These are phyloP conservation scores for Porphyra umbilicalis DNA, from an alignment of 31 red algal species.

Conservation along the genomic window DNA sequence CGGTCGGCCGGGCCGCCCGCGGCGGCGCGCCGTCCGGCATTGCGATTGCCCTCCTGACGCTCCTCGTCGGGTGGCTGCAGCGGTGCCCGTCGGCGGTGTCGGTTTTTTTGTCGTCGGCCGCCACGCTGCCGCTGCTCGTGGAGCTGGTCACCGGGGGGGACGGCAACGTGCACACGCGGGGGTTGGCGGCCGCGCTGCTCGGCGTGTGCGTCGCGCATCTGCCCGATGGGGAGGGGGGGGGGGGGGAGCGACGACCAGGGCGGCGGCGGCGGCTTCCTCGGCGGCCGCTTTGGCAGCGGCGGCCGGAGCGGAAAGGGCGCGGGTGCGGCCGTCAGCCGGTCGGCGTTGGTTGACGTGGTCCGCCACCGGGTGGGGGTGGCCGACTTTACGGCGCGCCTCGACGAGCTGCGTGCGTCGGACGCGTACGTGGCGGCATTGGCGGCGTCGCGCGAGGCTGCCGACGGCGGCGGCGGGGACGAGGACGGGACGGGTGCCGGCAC, in stretches of 20 bases:
- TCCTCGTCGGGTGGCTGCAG: slow-evolving; percentile 70
- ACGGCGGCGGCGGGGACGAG: background rate
- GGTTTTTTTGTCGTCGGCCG: slow-evolving; percentile 65
- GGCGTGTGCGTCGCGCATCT: slow-evolving; percentile 49
- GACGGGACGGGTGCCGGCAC: background rate
- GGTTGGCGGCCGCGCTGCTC: slow-evolving; percentile 71
- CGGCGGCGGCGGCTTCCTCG: slow-evolving; percentile 2
- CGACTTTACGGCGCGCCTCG: slow-evolving; percentile 63
- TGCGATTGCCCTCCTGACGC: slow-evolving; percentile 52
- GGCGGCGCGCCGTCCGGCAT: slow-evolving; percentile 46
- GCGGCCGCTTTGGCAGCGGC: background rate
- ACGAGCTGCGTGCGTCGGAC: slow-evolving; percentile 73
- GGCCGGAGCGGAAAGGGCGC: background rate
- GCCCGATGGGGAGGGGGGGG: slow-evolving; percentile 8
- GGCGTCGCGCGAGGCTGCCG: background rate
- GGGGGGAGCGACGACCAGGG: no score
- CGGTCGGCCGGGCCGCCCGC: slow-evolving; percentile 50
- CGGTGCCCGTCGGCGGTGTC: slow-evolving; percentile 44
- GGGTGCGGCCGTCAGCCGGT: slow-evolving; percentile 24
- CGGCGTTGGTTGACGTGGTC: slow-evolving; percentile 61
- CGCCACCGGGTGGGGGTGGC: slow-evolving; percentile 75
- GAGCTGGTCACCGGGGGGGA: slow-evolving; percentile 38
- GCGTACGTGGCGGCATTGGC: slow-evolving; percentile 31
- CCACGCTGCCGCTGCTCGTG: slow-evolving; percentile 74
- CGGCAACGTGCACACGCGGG: slow-evolving; percentile 52